Percentiles rank a stretch among this genome's conserved stretches.
Evolutionary conservation across 2,329 filamentous ascomycete genomes (phyloP).

Genomic region (Epichloe glyceriae): DNA sequence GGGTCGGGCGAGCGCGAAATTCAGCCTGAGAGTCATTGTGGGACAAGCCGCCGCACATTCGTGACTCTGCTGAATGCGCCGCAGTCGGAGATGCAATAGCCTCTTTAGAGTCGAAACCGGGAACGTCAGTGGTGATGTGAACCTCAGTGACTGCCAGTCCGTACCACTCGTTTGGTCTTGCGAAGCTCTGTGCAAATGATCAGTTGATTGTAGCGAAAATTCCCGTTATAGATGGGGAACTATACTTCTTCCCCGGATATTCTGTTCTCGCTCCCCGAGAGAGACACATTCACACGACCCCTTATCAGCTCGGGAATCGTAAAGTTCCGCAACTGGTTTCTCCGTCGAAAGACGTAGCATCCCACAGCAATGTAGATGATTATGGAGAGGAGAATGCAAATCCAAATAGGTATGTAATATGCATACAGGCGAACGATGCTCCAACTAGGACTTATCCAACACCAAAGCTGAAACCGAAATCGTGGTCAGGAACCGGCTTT

Average conservation of each 20-base stretch:
- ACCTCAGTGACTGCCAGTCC: conserved; percentile 38
- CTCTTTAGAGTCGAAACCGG: conserved; percentile 6
- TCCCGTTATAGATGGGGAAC: neutral
- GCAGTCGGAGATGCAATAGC: conserved; percentile 7
- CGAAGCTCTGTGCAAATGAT: conserved; percentile 12
- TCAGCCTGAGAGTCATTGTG: conserved; percentile 9
- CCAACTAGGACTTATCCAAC: conserved; percentile 43
- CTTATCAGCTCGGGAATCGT: conserved; percentile 14
- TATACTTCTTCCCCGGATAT: conserved; percentile 23
- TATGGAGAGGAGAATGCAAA: conserved; percentile 40
- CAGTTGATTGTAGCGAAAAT: neutral
- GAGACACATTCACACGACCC: conserved; percentile 10
- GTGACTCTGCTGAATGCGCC: conserved; percentile 4
- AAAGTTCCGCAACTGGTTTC: conserved; percentile 40
- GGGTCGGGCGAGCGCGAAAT: neutral
- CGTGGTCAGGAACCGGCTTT: conserved; percentile 17
- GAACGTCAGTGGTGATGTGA: conserved; percentile 24
- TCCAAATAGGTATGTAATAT: conserved; percentile 49
- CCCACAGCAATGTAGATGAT: conserved; percentile 44
- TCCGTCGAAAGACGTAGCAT: conserved; percentile 44
- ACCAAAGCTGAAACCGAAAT: conserved; percentile 30
- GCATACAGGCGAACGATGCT: conserved; percentile 43
- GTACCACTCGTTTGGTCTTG: conserved; percentile 22
- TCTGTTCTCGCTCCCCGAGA: conserved; percentile 15
- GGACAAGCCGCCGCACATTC: conserved; percentile 9